Percentiles rank a stretch among this genome's conserved stretches.
Conservation (phyloP, 176 grass and related monocot species). For the Puccinellia tenuiflora region DNA sequence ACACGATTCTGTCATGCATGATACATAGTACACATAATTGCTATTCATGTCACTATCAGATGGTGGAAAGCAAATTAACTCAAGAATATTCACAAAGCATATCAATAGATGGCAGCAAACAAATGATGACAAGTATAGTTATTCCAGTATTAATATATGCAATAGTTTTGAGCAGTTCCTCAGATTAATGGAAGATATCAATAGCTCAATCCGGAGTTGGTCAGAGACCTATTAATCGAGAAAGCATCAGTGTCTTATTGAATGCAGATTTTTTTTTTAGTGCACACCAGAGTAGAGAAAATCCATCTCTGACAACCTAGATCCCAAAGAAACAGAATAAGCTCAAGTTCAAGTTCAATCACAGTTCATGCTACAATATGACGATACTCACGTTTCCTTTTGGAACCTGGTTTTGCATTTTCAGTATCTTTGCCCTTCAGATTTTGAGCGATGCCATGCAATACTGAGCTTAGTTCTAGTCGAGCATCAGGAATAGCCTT, state of each 20-base stretch:
- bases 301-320: constrained; percentile 5
- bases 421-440: constrained; percentile 42
- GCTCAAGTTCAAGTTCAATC: not conserved
- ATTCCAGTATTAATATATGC: not conserved
- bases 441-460: constrained; percentile 44
- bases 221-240: constrained; percentile 17
- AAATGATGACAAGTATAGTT: not conserved
- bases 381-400: constrained; percentile 63
- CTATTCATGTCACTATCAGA: constrained; percentile 1
- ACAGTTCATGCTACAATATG: constrained; percentile 20
- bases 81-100: constrained; percentile 12
- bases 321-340: constrained; percentile 3
- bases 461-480: constrained; percentile 49
- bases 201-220: not conserved
- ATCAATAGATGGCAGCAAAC: not conserved
- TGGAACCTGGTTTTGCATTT: constrained; percentile 42
- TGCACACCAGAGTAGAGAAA: constrained; percentile 26
- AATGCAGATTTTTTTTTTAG: constrained; percentile 26
- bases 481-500: constrained; percentile 66
- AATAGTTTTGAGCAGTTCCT: not conserved
- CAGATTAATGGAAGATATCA: not conserved
- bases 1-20: not conserved
- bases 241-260: constrained; percentile 22
- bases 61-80: constrained; percentile 24
- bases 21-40: not conserved